Conservation (phyloP, 2,329 filamentous ascomycete genomes). For the Trichoderma sp. region DNA sequence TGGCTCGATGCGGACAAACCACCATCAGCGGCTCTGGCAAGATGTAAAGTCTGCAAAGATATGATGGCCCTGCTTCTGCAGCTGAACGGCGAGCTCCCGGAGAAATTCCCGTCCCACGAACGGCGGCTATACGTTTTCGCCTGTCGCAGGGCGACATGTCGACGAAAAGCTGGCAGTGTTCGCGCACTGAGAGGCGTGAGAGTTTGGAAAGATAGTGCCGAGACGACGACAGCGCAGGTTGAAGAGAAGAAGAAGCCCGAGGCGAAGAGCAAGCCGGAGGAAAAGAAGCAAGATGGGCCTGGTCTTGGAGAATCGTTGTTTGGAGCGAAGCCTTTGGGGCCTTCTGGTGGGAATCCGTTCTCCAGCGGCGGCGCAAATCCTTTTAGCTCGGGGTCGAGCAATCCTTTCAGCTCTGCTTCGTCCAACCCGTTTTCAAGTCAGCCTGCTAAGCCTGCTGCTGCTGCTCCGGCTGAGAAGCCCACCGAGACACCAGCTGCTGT, state of each 20-base stretch:
- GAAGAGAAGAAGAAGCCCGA: slow-evolving; percentile 33
- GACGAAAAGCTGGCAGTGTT: slow-evolving; percentile 78
- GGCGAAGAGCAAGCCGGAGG: slow-evolving; percentile 33
- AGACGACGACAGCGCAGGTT: slow-evolving; percentile 32
- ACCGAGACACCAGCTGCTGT: slow-evolving; percentile 25
- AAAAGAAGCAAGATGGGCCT: slow-evolving; percentile 36
- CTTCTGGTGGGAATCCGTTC: slow-evolving; percentile 56
- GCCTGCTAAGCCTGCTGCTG: slow-evolving; percentile 34
- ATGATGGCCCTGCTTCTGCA: slow-evolving; percentile 84
- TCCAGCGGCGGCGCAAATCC: slow-evolving; percentile 48
- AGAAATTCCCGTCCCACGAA: slow-evolving; percentile 82
- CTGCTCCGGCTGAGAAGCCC: slow-evolving; percentile 28
- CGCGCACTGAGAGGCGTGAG: slow-evolving; percentile 70
- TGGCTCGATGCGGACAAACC: slow-evolving; percentile 75
- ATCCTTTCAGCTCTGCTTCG: slow-evolving; percentile 31
- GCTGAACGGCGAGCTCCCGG: slow-evolving; percentile 84
- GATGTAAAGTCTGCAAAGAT: slow-evolving; percentile 83
- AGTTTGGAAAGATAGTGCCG: slow-evolving; percentile 44
- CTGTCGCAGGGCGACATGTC: slow-evolving; percentile 74
- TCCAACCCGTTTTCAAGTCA: slow-evolving; percentile 33
- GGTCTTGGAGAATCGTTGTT: slow-evolving; percentile 68
- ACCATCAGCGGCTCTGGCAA: slow-evolving; percentile 73
- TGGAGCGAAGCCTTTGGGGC: slow-evolving; percentile 54
- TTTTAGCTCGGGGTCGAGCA: slow-evolving; percentile 38
- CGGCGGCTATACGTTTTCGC: slow-evolving; percentile 83